A percentile compares a stretch with the other conserved stretches of the same genome.
Conservation (phyloP, 495 filamentous ascomycete genomes). For the Tuber borchii region DNA sequence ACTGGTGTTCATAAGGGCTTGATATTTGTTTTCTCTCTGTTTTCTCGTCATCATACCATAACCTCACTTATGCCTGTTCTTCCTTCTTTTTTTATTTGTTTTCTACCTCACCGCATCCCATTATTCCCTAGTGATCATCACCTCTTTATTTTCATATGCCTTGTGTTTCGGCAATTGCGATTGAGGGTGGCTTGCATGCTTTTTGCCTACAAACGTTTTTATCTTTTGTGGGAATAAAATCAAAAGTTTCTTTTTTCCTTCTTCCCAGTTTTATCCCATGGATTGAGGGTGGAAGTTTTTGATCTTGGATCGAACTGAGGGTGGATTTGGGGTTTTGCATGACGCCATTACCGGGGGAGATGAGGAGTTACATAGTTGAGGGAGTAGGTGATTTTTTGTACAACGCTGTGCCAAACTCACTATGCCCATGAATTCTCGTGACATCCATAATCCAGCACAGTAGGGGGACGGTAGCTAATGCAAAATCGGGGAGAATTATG, state of each 20-base stretch:
- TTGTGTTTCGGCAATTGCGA: not conserved
- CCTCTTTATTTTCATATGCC: not conserved
- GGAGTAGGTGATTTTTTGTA: not conserved
- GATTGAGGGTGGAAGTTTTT: not conserved
- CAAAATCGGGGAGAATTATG: not conserved
- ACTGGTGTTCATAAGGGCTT: slow-evolving; percentile 30
- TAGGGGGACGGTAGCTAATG: not conserved
- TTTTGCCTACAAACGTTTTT: not conserved
- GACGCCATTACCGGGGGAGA: not conserved
- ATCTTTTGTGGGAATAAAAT: not conserved
- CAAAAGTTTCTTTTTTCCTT: not conserved
- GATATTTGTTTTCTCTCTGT: slow-evolving; percentile 26
- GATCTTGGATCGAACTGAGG: not conserved
- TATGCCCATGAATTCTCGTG: not conserved
- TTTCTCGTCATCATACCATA: not conserved
- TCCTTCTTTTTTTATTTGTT: not conserved
- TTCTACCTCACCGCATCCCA: not conserved
- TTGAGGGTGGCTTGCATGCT: not conserved
- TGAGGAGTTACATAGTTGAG: not conserved
- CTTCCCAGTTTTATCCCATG: not conserved
- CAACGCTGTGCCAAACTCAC: not conserved
- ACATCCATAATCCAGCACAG: not conserved
- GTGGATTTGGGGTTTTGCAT: not conserved
- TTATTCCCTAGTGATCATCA: slow-evolving; percentile 5
- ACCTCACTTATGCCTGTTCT: not conserved